Base-by-base conservation (phyloP, 1,139 yeast species). In the Insectozyma bohioensis region DNA sequence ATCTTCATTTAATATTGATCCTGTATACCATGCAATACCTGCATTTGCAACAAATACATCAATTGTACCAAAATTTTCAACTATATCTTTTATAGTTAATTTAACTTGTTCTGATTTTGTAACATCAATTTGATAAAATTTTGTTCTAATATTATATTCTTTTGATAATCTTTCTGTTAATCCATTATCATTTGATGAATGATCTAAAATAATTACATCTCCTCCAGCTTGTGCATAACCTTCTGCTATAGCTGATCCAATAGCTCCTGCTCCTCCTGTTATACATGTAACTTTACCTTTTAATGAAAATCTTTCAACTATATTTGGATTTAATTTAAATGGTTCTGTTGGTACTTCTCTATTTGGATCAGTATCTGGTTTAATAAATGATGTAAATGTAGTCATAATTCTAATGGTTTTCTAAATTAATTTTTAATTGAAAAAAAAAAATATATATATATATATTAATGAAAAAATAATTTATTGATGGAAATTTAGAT, bases 1-100 rank as follows among this genome's bases (percentile, higher is more conserved):
- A 37, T 62, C 62, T 40, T 64, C 61, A 40, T 82, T 86, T 38
- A 82, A 63, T 43, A 80, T 56, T 12, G 81, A 66, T n/a, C 92
- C 95, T 18, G 78, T 74, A 28, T 78, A 72, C 92, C 94, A 85
- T 12, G 87, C 84, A 26, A 84, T 75, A 39, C 95, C 95, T 12
- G 95, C 95, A 56, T 86, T 86, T 51, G 95, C 92, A 18, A 86
- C 90, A 54, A 85, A 80, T 19, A 84, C 72, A 54, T 86, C 95
- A 44, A 86, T 77, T 36, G 75, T 73, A 18, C 76, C 76, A 56
- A 86, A 86, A 47, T 85, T 94, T 43, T 63, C 47, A 42, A 68
- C 75, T 39, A 80, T 80, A 47, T 71, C 68, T 16, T 56, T 52
- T 32, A 85, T 64, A 5, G 80, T 77, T 25, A 52, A 49, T 47